Conservation (phyloP, 1,139 yeast species). For the Protomyces gravidus region DNA sequence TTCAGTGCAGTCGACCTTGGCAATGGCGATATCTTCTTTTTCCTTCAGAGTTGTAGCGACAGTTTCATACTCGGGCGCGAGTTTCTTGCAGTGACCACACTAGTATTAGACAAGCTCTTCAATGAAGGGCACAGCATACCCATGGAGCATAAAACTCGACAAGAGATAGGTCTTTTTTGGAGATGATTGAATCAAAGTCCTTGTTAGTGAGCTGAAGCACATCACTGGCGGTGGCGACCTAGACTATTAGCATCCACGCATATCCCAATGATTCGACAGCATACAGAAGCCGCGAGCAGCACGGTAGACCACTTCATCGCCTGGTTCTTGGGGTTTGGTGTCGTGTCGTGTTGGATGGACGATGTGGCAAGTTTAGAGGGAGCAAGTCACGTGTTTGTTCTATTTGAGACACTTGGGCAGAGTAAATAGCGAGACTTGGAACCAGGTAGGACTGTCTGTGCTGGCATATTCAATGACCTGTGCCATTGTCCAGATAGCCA, state of each 20-base stretch:
- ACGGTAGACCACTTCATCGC: not conserved
- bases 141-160: slow-evolving; percentile 98
- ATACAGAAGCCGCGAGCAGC: not conserved
- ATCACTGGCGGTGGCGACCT: slow-evolving; percentile 80
- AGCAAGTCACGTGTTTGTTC: too few species aligned
- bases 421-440: too few species aligned
- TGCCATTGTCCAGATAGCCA: too few species aligned
- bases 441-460: too few species aligned
- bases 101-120: not conserved
- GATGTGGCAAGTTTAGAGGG: not conserved
- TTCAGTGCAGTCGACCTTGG: slow-evolving; percentile 89
- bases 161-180: slow-evolving; percentile 70
- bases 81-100: slow-evolving; percentile 82
- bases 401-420: too few species aligned
- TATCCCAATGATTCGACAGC: too few species aligned
- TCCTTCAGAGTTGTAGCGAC: slow-evolving; percentile 76
- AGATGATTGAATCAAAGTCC: slow-evolving; percentile 59
- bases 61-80: slow-evolving; percentile 82
- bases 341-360: not conserved
- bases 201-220: slow-evolving; percentile 64
- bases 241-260: too few species aligned
- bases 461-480: too few species aligned
- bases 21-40: slow-evolving; percentile 62
- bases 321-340: not conserved
- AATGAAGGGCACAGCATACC: slow-evolving; percentile 45